phyloP scores from a whole-genome alignment of 1,284 basidiomycete species.

The Mycena citricolor region DNA sequence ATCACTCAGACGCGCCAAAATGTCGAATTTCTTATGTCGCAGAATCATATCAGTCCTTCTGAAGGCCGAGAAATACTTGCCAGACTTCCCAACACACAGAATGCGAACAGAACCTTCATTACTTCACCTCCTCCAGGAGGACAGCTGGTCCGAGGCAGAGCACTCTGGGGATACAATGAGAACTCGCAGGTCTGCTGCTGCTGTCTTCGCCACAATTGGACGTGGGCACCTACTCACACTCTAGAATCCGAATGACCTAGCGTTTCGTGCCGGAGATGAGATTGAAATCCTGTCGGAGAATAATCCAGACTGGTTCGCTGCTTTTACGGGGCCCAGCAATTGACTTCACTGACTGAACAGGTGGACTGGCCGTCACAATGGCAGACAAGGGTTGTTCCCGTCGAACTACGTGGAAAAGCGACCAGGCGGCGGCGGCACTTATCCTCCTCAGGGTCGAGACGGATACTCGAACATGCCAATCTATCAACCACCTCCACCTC shows the following conservation, averaged over 20 bases:
- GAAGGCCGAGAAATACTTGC: constrained; percentile 57
- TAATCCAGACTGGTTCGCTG: constrained; percentile 51
- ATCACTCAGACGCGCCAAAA: constrained; percentile 67
- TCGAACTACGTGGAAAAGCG: constrained; percentile 57
- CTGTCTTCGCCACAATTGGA: not conserved
- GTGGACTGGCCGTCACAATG: constrained; percentile 51
- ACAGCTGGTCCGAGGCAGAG: constrained; percentile 44
- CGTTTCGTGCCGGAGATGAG: constrained; percentile 50
- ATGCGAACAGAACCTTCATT: constrained; percentile 25
- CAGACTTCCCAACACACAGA: constrained; percentile 43
- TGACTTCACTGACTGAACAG: not conserved
- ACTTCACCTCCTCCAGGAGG: constrained; percentile 17
- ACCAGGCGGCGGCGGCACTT: not conserved
- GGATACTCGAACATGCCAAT: constrained; percentile 4
- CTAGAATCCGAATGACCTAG: constrained; percentile 60
- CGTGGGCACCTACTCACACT: constrained; percentile 10
- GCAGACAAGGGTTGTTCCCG: constrained; percentile 56
- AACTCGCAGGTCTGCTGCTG: constrained; percentile 41
- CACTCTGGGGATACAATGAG: constrained; percentile 65
- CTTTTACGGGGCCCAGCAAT: not conserved
- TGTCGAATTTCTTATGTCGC: constrained; percentile 58
- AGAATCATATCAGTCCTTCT: constrained; percentile 54
- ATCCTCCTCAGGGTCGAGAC: constrained; percentile 21
- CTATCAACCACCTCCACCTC: constrained; percentile 20
- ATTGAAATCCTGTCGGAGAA: constrained; percentile 56